phyloP scores from a whole-genome alignment of 176 grass and related monocot species.

The Aegilops tauschii region DNA sequence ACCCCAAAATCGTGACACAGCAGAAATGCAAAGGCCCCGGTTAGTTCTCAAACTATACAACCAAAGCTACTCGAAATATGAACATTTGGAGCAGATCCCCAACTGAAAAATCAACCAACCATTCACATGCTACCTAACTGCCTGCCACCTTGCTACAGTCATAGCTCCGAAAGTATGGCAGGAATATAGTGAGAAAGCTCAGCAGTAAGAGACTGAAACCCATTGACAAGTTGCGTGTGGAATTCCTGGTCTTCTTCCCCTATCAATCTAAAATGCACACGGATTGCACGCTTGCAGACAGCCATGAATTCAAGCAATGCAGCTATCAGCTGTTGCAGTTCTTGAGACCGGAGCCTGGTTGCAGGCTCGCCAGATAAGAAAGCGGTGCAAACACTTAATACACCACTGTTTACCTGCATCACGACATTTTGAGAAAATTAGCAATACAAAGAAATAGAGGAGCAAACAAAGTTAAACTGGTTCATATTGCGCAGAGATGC shows the following conservation, averaged over 20 bases:
- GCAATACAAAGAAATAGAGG: not conserved
- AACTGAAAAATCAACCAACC: conserved; percentile 26
- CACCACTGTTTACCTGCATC: conserved; percentile 94
- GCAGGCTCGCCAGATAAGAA: conserved; percentile 98
- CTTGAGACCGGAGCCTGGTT: conserved; percentile 88
- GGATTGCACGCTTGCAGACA: conserved; percentile 95
- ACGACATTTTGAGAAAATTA: conserved; percentile 21
- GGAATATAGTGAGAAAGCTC: conserved; percentile 99
- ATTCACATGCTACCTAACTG: conserved; percentile 50
- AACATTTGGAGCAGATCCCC: conserved; percentile 28
- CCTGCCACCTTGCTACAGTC: conserved; percentile 46
- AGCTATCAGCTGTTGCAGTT: conserved; percentile 94
- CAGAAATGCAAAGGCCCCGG: conserved; percentile 22
- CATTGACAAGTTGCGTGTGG: conserved; percentile 97
- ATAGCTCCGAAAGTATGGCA: conserved; percentile 95
- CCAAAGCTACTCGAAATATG: conserved; percentile 45
- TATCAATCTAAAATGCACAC: conserved; percentile 95
- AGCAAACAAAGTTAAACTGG: not conserved
- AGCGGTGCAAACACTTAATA: conserved; percentile 93
- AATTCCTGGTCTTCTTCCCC: conserved; percentile 99
- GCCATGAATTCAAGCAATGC: conserved; percentile 99
- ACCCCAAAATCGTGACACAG: conserved; percentile 43
- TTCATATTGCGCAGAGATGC: not conserved
- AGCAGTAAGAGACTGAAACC: conserved; percentile 96
- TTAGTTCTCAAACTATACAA: conserved; percentile 47